phyloP scores from a whole-genome alignment of 2,329 filamentous ascomycete species.

The Botrytis pseudocinerea region DNA sequence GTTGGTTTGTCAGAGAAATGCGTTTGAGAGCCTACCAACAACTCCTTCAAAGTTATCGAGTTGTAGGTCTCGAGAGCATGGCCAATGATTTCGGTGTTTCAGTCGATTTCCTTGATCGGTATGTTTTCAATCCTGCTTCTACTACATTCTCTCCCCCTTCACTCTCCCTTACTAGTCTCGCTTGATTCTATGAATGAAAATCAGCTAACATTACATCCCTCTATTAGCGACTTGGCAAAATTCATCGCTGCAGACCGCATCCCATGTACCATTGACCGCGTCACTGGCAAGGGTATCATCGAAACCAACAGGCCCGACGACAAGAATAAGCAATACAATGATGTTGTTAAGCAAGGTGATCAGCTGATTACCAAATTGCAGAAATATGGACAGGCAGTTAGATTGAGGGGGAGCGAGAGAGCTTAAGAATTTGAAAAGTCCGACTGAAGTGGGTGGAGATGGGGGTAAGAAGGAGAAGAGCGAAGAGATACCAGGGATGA shows the following conservation, averaged over 20 bases:
- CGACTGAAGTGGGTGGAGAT: too few species aligned
- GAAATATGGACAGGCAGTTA: constrained; percentile 97
- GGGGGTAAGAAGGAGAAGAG: not conserved
- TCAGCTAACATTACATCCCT: not conserved
- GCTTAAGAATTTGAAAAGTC: constrained; percentile 45
- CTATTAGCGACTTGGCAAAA: constrained; percentile 81
- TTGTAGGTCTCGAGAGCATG: constrained; percentile 97
- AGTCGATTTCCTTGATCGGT: constrained; percentile 94
- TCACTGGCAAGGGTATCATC: constrained; percentile 93
- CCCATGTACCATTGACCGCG: constrained; percentile 94
- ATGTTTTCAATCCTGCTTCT: constrained; percentile 43
- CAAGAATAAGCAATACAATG: constrained; percentile 99
- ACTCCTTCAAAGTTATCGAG: constrained; percentile 93
- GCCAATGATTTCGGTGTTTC: constrained; percentile 95
- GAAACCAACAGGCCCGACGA: constrained; percentile 97
- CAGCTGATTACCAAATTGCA: constrained; percentile 98
- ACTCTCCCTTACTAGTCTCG: not conserved
- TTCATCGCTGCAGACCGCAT: constrained; percentile 96
- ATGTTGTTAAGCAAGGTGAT: constrained; percentile 96
- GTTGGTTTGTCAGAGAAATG: constrained; percentile 99
- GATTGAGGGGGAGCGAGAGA: constrained; percentile 90
- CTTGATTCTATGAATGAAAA: not conserved
- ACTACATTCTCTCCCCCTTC: constrained; percentile 3
- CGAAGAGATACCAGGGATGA: constrained; percentile 13
- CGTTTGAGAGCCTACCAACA: constrained; percentile 94